A percentile compares a stretch with the other conserved stretches of the same genome.
phyloP scores from a whole-genome alignment of 2,329 filamentous ascomycete species.

The Beauveria medogensis region DNA sequence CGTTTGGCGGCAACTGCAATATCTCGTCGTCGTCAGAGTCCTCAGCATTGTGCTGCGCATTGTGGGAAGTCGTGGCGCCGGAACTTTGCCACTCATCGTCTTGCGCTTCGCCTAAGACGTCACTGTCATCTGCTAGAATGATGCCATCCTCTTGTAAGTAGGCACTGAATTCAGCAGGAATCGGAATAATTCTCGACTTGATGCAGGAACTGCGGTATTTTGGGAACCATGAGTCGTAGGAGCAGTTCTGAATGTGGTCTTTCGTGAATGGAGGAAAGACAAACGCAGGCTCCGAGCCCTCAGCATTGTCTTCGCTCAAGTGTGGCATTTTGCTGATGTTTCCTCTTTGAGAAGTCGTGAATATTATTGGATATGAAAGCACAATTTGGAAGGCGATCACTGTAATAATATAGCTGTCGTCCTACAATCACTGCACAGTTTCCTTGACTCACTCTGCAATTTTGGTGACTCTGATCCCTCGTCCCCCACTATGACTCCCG shows the following conservation, averaged over 20 bases:
- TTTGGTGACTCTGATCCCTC: not conserved
- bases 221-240: constrained; percentile 86
- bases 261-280: constrained; percentile 78
- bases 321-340: constrained; percentile 25
- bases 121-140: constrained; percentile 66
- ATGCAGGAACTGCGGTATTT: constrained; percentile 75
- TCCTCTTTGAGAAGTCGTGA: not conserved
- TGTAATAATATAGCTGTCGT: not conserved
- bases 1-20: constrained; percentile 38
- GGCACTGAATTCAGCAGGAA: constrained; percentile 66
- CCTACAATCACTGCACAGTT: not conserved
- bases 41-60: constrained; percentile 36
- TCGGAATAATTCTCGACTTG: constrained; percentile 75
- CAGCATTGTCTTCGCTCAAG: not conserved
- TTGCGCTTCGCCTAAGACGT: constrained; percentile 42
- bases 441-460: not conserved
- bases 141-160: constrained; percentile 94
- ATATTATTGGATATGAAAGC: not conserved
- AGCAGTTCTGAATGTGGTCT: constrained; percentile 87
- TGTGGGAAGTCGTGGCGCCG: constrained; percentile 18
- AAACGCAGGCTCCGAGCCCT: constrained; percentile 22
- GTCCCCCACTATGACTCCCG: constrained; percentile 7
- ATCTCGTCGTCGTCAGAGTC: constrained; percentile 43
- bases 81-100: constrained; percentile 41
- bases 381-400: not conserved